Percentiles rank a stretch among this genome's conserved stretches.
These are phyloP conservation scores for Ceriops decandra DNA, from an alignment of 345 rosid species.

Conservation along the genomic window DNA sequence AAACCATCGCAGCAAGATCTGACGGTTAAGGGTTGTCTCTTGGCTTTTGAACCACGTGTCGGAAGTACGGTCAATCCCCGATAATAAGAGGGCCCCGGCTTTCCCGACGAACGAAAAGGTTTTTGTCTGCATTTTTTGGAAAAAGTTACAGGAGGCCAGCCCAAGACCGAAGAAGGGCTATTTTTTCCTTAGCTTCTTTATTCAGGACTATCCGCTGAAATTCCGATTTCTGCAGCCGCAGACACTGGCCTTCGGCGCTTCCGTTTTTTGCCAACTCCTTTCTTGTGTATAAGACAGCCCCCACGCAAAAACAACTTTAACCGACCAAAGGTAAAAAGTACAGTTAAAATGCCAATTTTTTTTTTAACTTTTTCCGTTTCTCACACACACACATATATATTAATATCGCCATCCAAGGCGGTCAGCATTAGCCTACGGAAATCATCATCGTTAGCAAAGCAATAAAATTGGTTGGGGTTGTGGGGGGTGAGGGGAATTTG, in stretches of 20 bases:
- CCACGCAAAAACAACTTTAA: too few species aligned
- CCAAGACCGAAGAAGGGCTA: too few species aligned
- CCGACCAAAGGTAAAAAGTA: too few species aligned
- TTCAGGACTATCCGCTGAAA: constrained; percentile 13
- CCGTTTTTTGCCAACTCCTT: background rate
- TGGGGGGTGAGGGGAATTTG: too few species aligned
- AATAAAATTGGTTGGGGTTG: too few species aligned
- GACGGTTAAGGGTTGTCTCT: constrained; percentile 25
- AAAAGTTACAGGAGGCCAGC: background rate
- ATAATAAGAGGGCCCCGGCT: background rate
- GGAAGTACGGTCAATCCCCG: constrained; percentile 7
- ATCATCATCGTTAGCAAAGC: too few species aligned
- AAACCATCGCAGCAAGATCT: constrained; percentile 18
- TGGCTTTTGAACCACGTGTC: background rate
- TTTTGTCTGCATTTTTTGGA: background rate
- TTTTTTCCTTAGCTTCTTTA: constrained; percentile 35
- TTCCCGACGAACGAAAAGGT: background rate
- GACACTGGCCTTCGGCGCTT: background rate
- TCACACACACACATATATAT: too few species aligned
- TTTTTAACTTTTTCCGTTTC: too few species aligned
- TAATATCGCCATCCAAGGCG: too few species aligned
- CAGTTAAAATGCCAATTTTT: too few species aligned
- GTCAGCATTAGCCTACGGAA: too few species aligned
- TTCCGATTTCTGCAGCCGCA: constrained; percentile 5
- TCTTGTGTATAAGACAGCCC: too few species aligned